Percentiles rank a stretch among this genome's conserved stretches.
Conservation (phyloP, 2,329 filamentous ascomycete genomes). For the Fusarium transvaalense region DNA sequence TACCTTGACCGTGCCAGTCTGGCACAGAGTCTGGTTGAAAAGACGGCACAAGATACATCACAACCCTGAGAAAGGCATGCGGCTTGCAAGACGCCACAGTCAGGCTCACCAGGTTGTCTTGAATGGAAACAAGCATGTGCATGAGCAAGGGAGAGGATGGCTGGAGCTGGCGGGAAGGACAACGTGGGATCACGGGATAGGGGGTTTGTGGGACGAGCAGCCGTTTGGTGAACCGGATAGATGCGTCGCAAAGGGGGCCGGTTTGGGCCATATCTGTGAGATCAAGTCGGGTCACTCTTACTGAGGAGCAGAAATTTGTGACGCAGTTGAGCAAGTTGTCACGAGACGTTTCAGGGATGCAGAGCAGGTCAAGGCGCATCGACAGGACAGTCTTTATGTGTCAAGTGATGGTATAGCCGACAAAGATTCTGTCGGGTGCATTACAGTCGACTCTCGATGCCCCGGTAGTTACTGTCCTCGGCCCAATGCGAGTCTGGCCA, state of each 20-base stretch:
- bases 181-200: slow-evolving; percentile 43
- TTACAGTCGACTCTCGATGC: slow-evolving; percentile 84
- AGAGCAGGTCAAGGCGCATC: slow-evolving; percentile 24
- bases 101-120: slow-evolving; percentile 23
- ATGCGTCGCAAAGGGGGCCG: slow-evolving; percentile 49
- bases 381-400: slow-evolving; percentile 30
- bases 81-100: slow-evolving; percentile 15
- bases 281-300: neutral
- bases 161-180: slow-evolving; percentile 28
- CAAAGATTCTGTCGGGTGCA: slow-evolving; percentile 6
- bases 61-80: slow-evolving; percentile 17
- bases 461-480: slow-evolving; percentile 74
- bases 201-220: slow-evolving; percentile 39
- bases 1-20: slow-evolving; percentile 29
- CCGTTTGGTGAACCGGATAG: slow-evolving; percentile 41
- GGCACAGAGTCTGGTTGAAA: slow-evolving; percentile 25
- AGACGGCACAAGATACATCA: slow-evolving; percentile 16
- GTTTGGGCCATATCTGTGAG: slow-evolving; percentile 43
- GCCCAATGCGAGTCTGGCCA: slow-evolving; percentile 94
- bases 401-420: slow-evolving; percentile 9
- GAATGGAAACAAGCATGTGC: slow-evolving; percentile 27
- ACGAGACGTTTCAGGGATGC: slow-evolving; percentile 42
- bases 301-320: slow-evolving; percentile 9
- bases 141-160: slow-evolving; percentile 25
- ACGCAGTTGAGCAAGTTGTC: slow-evolving; percentile 22